Percentiles rank a stretch among this genome's conserved stretches.
These are phyloP conservation scores for Geosmithia morbida DNA, from an alignment of 2,329 filamentous ascomycete genomes.

Conservation along the genomic window DNA sequence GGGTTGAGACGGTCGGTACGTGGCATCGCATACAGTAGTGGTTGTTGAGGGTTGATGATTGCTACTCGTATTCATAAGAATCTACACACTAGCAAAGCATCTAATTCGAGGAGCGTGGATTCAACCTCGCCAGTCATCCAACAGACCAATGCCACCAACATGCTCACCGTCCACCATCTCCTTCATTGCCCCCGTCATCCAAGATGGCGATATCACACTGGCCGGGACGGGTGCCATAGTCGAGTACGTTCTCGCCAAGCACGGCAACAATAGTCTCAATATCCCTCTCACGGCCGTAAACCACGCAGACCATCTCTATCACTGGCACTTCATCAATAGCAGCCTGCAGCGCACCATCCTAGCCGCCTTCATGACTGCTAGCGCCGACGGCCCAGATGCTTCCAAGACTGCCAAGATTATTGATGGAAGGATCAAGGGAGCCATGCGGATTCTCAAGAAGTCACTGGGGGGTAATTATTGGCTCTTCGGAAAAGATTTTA, in stretches of 20 bases:
- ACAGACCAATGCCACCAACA: not conserved
- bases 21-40: too few relatives aligned
- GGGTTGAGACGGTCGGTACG: too few relatives aligned
- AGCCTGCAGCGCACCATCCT: conserved; percentile 23
- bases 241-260: conserved; percentile 45
- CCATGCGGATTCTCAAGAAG: conserved; percentile 34
- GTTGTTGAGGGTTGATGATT: too few relatives aligned
- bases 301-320: conserved; percentile 50
- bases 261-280: conserved; percentile 18
- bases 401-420: not conserved
- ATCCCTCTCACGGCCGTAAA: conserved; percentile 7
- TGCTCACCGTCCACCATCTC: conserved; percentile 36
- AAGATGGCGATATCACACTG: conserved; percentile 37
- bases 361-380: not conserved
- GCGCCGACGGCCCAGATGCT: too few relatives aligned
- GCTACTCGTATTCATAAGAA: too few relatives aligned
- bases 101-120: not conserved
- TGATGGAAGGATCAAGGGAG: conserved; percentile 5
- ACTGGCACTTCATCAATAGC: conserved; percentile 43
- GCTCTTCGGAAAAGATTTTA: conserved; percentile 47
- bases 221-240: conserved; percentile 44
- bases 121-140: not conserved
- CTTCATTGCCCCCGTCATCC: conserved; percentile 41
- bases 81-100: too few relatives aligned
- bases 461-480: conserved; percentile 32